Evolutionary conservation across 805 yeast genomes (phyloP), one percentile per base, ranked within the genome.

Genomic region (Kodamaea kakaduensis): DNA sequence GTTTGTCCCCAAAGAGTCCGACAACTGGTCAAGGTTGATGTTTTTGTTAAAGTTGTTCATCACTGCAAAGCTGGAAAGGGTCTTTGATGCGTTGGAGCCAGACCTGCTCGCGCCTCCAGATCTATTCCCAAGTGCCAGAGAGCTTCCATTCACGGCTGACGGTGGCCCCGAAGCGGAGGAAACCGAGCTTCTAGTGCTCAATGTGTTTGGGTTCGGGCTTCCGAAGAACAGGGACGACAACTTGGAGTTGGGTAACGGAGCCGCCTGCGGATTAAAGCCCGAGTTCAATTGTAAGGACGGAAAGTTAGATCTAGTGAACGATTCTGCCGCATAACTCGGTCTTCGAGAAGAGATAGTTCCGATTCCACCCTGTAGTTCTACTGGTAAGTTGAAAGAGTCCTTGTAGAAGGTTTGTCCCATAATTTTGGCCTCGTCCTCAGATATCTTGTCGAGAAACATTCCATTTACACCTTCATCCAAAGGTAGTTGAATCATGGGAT

Each of bases 271-370:
- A n/a, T 34, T 22, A 20, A 21, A 25, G 17, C 22, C 35, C 15
- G 35, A 9, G 36, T 29, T 32, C 32, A 37, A 25, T 9, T 32
- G 33, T 12, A 36, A 20, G 17, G 41, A 38, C 6, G 40, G 42
- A 25, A 42, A 37, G 29, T 34, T 48, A 41, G 53, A 50, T 32
- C 74, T 58, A 17, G 78, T 73, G 40, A 75, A 65, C 3, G 73
- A 61, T 50, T 81, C 90, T 2, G 88, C 84, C 9, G 86, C 78
- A 51, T 78, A 82, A 36, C 82, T 74, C 9, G 89, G 87, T 57
- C 93, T 71, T 57, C 93, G 69, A 8, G 83, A 75, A 16, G 75
- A 71, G 27, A 79, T 77, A 37, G 65, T 76, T 18, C 76, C 75
- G 2, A 78, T 60, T 0, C 84, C 84, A 28, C 84, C 84, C 53